Conservation (phyloP, 2,329 filamentous ascomycete species). For the Atkinsonella hypoxylon region DNA sequence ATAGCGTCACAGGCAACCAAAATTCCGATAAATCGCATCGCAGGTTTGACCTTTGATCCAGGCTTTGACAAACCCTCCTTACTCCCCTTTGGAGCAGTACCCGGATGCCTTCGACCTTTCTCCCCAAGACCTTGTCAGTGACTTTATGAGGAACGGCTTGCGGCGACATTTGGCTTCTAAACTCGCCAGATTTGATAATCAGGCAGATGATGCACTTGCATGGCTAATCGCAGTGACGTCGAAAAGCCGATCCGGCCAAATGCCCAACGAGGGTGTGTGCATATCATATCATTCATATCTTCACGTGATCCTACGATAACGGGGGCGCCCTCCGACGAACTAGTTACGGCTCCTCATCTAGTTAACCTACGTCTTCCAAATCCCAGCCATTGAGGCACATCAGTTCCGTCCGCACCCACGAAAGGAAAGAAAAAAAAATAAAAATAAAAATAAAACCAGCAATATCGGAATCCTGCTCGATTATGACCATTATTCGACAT, state of each 20-base stretch:
- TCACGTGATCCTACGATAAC: slow-evolving; percentile 2
- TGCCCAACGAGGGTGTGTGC: neutral
- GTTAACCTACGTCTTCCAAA: neutral
- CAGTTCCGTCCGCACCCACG: slow-evolving; percentile 12
- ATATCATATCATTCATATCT: neutral
- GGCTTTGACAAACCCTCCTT: too few relatives aligned
- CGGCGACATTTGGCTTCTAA: too few relatives aligned
- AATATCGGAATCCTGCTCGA: neutral
- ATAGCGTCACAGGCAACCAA: too few relatives aligned
- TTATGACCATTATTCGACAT: slow-evolving; percentile 26
- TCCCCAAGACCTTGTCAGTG: too few relatives aligned
- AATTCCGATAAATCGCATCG: too few relatives aligned
- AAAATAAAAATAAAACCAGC: too few relatives aligned
- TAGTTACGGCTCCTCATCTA: neutral
- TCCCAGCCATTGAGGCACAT: slow-evolving; percentile 18
- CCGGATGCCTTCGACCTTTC: too few relatives aligned
- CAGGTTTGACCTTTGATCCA: too few relatives aligned
- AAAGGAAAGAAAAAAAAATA: slow-evolving; percentile 7
- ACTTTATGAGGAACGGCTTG: too few relatives aligned
- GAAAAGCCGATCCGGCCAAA: neutral
- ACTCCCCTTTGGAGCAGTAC: too few relatives aligned
- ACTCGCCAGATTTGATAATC: too few relatives aligned
- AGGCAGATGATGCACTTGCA: neutral
- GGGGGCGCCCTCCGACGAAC: neutral
- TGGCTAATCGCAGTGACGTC: slow-evolving; percentile 1